phyloP scores from a whole-genome alignment of 805 yeast genomes.

The Sugiyamaella americana region DNA sequence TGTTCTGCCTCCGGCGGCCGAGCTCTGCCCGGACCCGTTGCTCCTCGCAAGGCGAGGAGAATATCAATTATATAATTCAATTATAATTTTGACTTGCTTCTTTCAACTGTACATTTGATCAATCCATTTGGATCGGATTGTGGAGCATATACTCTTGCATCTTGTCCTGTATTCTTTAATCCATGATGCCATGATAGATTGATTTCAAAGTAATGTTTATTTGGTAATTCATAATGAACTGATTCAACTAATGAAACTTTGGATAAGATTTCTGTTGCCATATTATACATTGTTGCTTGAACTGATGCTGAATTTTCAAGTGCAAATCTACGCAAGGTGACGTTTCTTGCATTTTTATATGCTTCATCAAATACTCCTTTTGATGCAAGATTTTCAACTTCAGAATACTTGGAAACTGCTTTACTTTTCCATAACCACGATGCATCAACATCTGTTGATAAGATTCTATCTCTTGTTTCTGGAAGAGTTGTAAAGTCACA shows the following conservation, averaged over 20 bases:
- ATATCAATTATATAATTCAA: too few species aligned
- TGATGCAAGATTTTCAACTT: constrained; percentile 45
- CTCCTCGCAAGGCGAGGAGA: neutral
- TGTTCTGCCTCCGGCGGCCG: neutral
- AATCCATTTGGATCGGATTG: constrained; percentile 86
- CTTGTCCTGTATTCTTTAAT: constrained; percentile 49
- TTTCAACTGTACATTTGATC: constrained; percentile 79
- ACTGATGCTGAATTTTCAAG: constrained; percentile 87
- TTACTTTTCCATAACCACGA: constrained; percentile 58
- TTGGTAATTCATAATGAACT: constrained; percentile 76
- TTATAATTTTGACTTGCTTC: constrained; percentile 51
- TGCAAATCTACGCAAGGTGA: constrained; percentile 75
- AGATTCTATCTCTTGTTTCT: constrained; percentile 78
- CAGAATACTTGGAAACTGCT: constrained; percentile 38
- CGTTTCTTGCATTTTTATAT: constrained; percentile 54
- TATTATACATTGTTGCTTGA: constrained; percentile 95
- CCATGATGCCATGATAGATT: constrained; percentile 81
- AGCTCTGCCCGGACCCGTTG: neutral
- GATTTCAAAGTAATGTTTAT: constrained; percentile 82
- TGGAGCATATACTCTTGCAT: constrained; percentile 82
- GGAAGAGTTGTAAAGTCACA: constrained; percentile 86
- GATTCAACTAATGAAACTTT: constrained; percentile 49
- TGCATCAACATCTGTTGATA: constrained; percentile 80
- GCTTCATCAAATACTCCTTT: constrained; percentile 60
- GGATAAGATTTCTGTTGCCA: constrained; percentile 67